Base-by-base conservation (phyloP, 2,329 filamentous ascomycete species). In the Penicillium sp. region DNA sequence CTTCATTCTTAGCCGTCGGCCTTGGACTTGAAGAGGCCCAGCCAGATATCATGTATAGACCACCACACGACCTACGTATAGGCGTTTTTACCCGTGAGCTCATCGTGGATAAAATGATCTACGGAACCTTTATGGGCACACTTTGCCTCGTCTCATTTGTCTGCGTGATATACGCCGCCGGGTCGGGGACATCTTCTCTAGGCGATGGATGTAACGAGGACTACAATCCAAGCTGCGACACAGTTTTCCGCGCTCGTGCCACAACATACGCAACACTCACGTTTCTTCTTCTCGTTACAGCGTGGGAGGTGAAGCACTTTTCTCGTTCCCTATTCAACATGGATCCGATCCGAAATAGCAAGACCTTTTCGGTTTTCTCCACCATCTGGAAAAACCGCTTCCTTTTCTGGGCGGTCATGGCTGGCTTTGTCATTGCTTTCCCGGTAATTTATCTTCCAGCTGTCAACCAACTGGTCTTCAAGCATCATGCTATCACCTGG, bases 1-100 rank as follows among this genome's bases (percentile, higher is more conserved):
- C 89, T 24, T 90, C 88, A 22, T 87, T 94, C 73, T 89, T 91
- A 1, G 92, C 91, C 46, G 90, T 96, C 72, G 92, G 91, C 22
- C 84, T 96, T 0, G 90, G 91, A 9, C 86, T 91, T 45, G 91
- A 96, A 72, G 79, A 82, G 49, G 89, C 89, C 0, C 85, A 87
- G 0, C 81, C 83, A 3, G 88, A 92, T 66, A 86, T 95, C 55
- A 91, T 96, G 85, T 80, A 81, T 57, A 89, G 90, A 54, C 89
- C 90, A 9, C 92, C 92, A 0, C 90, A 93, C 57, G 81, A 88
- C 47, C 62, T 73, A 7, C 73, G 70, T 26, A 61, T 74, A 16
- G 74, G 74, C 1, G 72, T 77, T 13, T 77, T 77, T 50, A 76
- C 74, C 3, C 69, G 70, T 14, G 72, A 76, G 53, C 66, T 77